Percentiles rank a stretch among this genome's conserved stretches.
These are phyloP conservation scores for Golubevia pallescens DNA, from an alignment of 1,284 basidiomycete genomes.

Conservation along the genomic window DNA sequence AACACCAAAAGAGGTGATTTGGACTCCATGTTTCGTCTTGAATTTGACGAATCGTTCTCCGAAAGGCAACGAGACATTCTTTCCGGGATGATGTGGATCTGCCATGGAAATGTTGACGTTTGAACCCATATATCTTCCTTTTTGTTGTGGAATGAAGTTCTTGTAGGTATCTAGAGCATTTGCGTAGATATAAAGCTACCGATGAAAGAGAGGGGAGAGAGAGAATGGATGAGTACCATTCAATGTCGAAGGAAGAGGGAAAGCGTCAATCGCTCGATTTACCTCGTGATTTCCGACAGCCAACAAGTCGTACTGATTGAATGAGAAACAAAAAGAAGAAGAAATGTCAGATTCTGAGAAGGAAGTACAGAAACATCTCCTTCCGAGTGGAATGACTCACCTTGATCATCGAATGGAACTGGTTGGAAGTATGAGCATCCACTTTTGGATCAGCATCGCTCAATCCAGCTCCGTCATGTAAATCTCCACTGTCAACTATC, in stretches of 20 bases:
- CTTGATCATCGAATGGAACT: slow-evolving; percentile 4
- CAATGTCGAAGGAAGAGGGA: too few relatives aligned
- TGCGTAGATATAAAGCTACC: slow-evolving; percentile 53
- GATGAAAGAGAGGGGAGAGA: too few relatives aligned
- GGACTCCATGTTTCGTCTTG: slow-evolving; percentile 38
- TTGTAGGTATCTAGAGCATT: slow-evolving; percentile 53
- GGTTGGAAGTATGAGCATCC: neutral
- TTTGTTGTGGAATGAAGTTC: slow-evolving; percentile 48
- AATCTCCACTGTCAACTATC: slow-evolving; percentile 52
- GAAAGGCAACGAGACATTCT: slow-evolving; percentile 34
- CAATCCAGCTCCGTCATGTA: slow-evolving; percentile 56
- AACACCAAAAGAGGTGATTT: slow-evolving; percentile 56
- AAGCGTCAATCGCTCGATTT: too few relatives aligned
- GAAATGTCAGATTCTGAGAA: neutral
- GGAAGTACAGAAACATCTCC: neutral
- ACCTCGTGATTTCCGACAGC: slow-evolving; percentile 61
- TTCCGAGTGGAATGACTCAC: neutral
- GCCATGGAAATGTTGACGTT: slow-evolving; percentile 54
- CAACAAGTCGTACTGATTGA: slow-evolving; percentile 52
- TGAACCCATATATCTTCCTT: slow-evolving; percentile 51
- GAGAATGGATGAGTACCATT: too few relatives aligned
- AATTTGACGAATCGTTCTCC: slow-evolving; percentile 46
- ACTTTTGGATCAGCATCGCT: slow-evolving; percentile 24
- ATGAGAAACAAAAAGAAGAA: slow-evolving; percentile 17
- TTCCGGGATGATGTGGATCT: slow-evolving; percentile 18